A percentile compares a stretch with the other conserved stretches of the same genome.
phyloP scores from a whole-genome alignment of 2,329 filamentous ascomycete species.

The Achaetomium macrosporum region DNA sequence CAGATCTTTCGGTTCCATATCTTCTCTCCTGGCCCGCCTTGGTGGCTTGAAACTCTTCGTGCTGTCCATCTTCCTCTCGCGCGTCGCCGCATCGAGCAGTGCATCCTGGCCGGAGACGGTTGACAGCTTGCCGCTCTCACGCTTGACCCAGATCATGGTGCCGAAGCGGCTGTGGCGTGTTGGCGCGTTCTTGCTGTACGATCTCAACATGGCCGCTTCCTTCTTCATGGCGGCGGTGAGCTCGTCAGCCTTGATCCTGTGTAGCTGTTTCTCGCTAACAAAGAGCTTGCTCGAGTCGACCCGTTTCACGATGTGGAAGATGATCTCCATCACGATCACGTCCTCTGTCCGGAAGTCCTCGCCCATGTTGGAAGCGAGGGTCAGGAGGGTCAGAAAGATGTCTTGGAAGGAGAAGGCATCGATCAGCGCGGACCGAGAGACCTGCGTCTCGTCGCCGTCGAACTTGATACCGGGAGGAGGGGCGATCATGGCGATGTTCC shows the following conservation, averaged over 20 bases:
- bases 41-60: conserved; percentile 88
- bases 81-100: conserved; percentile 64
- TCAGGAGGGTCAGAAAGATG: conserved; percentile 78
- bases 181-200: conserved; percentile 70
- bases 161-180: conserved; percentile 91
- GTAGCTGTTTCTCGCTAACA: conserved; percentile 69
- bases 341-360: conserved; percentile 91
- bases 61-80: conserved; percentile 82
- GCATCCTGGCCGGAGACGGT: conserved; percentile 86
- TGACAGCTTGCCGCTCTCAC: conserved; percentile 75
- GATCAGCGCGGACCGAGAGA: conserved; percentile 81
- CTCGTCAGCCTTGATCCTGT: conserved; percentile 64
- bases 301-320: conserved; percentile 90
- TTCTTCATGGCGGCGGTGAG: conserved; percentile 69
- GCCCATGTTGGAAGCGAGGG: conserved; percentile 84
- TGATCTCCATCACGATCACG: conserved; percentile 78
- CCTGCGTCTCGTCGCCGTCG: conserved; percentile 83
- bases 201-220: conserved; percentile 75
- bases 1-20: conserved; percentile 66
- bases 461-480: conserved; percentile 66
- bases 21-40: conserved; percentile 53
- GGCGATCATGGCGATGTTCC: conserved; percentile 81
- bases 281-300: conserved; percentile 81
- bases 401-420: conserved; percentile 88
- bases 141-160: conserved; percentile 94